phyloP scores from a whole-genome alignment of 2,329 filamentous ascomycete genomes.

The Diplocarpon mali region DNA sequence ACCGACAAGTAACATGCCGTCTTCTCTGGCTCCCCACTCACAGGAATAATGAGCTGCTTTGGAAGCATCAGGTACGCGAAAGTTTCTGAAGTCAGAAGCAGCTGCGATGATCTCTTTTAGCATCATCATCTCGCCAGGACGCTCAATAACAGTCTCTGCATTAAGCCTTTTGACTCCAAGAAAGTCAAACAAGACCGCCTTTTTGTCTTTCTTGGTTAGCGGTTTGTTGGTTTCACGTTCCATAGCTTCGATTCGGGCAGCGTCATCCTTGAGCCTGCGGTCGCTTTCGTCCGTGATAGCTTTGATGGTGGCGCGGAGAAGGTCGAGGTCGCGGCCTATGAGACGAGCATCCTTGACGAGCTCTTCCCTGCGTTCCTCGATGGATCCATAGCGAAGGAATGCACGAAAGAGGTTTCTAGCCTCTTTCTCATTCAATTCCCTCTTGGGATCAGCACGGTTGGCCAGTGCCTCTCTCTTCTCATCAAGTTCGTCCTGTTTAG shows the following conservation, averaged over 20 bases:
- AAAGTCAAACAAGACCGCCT: constrained; percentile 92
- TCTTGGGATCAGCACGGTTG: constrained; percentile 69
- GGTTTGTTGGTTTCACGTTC: constrained; percentile 67
- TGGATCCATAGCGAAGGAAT: constrained; percentile 80
- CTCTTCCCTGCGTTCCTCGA: constrained; percentile 80
- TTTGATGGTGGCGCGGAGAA: constrained; percentile 62
- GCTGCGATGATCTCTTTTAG: constrained; percentile 63
- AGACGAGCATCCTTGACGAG: constrained; percentile 81
- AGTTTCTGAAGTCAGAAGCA: constrained; percentile 60
- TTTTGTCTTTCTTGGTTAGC: constrained; percentile 92
- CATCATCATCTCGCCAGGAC: constrained; percentile 79
- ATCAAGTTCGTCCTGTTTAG: constrained; percentile 59
- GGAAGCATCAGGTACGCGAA: constrained; percentile 81
- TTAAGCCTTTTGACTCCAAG: constrained; percentile 90
- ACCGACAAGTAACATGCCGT: constrained; percentile 92
- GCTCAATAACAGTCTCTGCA: constrained; percentile 86
- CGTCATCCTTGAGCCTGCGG: constrained; percentile 65
- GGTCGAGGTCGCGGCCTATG: constrained; percentile 67
- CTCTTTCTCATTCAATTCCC: constrained; percentile 87
- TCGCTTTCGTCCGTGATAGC: constrained; percentile 58
- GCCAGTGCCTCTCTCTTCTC: constrained; percentile 59
- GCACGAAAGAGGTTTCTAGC: constrained; percentile 84
- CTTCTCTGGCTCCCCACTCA: constrained; percentile 83
- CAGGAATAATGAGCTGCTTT: constrained; percentile 89
- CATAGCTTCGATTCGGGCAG: constrained; percentile 46